A percentile compares a stretch with the other conserved stretches of the same genome.
Conservation (phyloP, 495 filamentous ascomycete species). For the Recurvomyces mirabilis region DNA sequence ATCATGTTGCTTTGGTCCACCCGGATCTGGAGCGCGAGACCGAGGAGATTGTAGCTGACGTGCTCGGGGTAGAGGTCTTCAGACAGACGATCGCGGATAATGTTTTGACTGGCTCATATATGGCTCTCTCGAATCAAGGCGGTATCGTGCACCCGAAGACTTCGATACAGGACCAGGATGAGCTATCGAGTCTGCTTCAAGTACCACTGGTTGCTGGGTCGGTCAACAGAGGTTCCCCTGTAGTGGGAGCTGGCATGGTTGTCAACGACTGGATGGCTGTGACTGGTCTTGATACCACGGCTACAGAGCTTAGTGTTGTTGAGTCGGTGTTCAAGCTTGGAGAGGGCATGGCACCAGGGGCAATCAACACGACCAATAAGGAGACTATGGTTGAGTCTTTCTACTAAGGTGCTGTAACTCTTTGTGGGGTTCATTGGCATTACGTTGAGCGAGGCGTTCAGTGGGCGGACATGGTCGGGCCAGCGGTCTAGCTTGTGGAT, state of each 20-base stretch:
- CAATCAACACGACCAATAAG: conserved; percentile 72
- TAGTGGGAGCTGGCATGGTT: conserved; percentile 97
- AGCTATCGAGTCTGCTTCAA: conserved; percentile 85
- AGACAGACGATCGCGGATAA: conserved; percentile 95
- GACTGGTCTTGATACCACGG: conserved; percentile 88
- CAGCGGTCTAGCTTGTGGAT: too few species aligned
- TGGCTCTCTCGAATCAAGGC: conserved; percentile 90
- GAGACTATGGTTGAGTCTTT: conserved; percentile 98
- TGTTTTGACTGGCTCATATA: conserved; percentile 90
- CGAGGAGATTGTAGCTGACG: conserved; percentile 64
- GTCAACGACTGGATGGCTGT: conserved; percentile 99
- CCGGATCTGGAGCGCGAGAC: conserved; percentile 89
- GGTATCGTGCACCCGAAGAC: conserved; percentile 97
- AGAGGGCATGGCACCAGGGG: conserved; percentile 66
- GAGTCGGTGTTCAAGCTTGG: conserved; percentile 91
- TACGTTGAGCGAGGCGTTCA: too few species aligned
- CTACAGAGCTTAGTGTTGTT: conserved; percentile 88
- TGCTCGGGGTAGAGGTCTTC: conserved; percentile 96
- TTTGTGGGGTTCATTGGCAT: too few species aligned
- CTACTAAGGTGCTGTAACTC: too few species aligned
- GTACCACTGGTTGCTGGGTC: conserved; percentile 89
- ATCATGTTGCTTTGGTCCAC: conserved; percentile 91
- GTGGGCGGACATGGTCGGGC: too few species aligned
- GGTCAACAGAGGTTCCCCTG: conserved; percentile 81
- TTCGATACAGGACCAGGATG: conserved; percentile 91